phyloP scores from a whole-genome alignment of 176 grass and related monocot genomes.

The Stipa capillata region DNA sequence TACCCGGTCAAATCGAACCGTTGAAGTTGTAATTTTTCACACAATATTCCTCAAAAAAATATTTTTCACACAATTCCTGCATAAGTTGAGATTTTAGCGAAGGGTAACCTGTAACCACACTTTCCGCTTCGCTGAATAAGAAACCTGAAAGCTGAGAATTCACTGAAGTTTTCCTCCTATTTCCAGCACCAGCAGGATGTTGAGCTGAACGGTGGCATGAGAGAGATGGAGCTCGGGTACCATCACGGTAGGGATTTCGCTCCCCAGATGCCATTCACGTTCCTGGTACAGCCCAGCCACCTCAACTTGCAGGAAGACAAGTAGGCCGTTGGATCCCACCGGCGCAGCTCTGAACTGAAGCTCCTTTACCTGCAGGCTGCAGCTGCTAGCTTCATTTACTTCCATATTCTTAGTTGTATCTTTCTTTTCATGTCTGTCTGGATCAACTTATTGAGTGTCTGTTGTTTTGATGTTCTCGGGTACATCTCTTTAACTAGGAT shows the following conservation, averaged over 20 bases:
- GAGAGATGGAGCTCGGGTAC: slow-evolving; percentile 70
- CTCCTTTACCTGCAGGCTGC: background rate
- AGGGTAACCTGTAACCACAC: background rate
- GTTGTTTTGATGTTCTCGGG: background rate
- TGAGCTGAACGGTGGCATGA: slow-evolving; percentile 50
- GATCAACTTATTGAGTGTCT: slow-evolving; percentile 4
- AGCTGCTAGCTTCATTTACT: slow-evolving; percentile 1
- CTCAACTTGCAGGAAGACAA: slow-evolving; percentile 79
- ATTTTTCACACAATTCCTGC: background rate
- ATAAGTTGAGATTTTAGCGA: background rate
- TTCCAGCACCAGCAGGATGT: slow-evolving; percentile 63
- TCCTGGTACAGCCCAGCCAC: slow-evolving; percentile 81
- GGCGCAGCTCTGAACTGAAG: slow-evolving; percentile 6
- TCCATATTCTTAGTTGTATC: slow-evolving; percentile 1
- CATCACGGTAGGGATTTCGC: slow-evolving; percentile 61
- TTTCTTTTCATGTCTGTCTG: slow-evolving; percentile 14
- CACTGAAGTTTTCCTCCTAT: background rate
- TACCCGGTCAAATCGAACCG: background rate
- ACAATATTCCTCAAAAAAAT: no score
- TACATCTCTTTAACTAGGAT: background rate
- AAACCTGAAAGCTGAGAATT: background rate
- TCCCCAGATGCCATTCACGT: slow-evolving; percentile 75
- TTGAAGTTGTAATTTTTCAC: background rate
- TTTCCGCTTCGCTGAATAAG: background rate
- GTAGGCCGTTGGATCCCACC: background rate